A percentile compares a stretch with the other conserved stretches of the same genome.
These are phyloP conservation scores for Parathielavia hyrcaniae DNA, from an alignment of 495 filamentous ascomycete genomes.

Conservation along the genomic window DNA sequence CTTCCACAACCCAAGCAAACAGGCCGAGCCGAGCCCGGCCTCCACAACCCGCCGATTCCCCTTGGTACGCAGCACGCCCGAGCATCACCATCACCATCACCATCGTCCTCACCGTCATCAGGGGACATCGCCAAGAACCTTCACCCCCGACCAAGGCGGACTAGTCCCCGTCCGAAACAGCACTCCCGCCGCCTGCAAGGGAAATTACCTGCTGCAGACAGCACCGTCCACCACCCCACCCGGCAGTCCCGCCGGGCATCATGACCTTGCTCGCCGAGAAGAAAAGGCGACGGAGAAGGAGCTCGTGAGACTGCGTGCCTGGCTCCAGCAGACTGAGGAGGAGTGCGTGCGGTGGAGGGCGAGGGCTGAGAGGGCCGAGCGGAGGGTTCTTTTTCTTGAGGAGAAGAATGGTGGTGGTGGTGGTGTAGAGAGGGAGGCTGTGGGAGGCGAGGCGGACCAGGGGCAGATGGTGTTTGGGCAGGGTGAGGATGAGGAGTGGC, in stretches of 20 bases:
- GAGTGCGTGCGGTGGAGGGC: conserved; percentile 45
- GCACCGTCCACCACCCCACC: no score
- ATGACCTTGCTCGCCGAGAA: not conserved
- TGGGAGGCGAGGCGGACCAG: no score
- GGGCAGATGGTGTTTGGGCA: no score
- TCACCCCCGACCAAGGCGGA: not conserved
- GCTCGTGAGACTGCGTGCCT: conserved; percentile 38
- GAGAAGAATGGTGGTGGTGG: no score
- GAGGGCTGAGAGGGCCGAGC: conserved; percentile 48
- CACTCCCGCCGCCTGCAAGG: no score
- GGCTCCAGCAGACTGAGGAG: conserved; percentile 39
- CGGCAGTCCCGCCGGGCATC: not conserved
- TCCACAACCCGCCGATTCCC: conserved; percentile 2
- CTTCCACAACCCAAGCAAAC: not conserved
- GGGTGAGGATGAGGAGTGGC: no score
- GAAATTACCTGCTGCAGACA: no score
- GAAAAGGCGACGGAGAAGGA: conserved; percentile 18
- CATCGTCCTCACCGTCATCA: no score
- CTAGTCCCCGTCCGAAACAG: no score
- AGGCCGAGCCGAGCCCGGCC: not conserved
- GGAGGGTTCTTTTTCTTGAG: conserved; percentile 26
- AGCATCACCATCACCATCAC: no score
- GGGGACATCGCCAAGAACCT: not conserved
- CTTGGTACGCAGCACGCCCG: not conserved
- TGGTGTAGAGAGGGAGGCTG: no score